Evolutionary conservation across 139 green algal genomes (phyloP), one percentile per base, ranked within the genome.

Genomic region (Zygnema circumcarinatum): DNA sequence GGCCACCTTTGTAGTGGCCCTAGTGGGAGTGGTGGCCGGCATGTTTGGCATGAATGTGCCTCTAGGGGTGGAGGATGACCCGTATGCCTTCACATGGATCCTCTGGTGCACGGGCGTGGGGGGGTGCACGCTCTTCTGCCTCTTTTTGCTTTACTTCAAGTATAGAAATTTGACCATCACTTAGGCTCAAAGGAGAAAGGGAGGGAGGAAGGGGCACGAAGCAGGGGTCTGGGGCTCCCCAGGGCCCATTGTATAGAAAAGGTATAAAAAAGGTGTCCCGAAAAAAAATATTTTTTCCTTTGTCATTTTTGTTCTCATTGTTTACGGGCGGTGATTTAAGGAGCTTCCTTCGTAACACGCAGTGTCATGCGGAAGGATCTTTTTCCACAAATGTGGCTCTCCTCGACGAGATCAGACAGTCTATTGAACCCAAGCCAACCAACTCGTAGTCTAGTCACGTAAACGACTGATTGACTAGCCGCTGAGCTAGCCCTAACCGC

Each of bases 31-130:
- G 22, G 81, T 97, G 0, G 92, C 94, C 1, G 93, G 92, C 38
- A 93, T 97, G n/a, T 98, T 98, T 87, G 96, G 96, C 1, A 98
- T 98, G 96, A 98, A 98, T 89, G 87, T 98, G 2, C 84, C 56
- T 21, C 85, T 40, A 68, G 84, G 84, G 21, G 32, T 89, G n/a
- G 84, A 89, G 42, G 22, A 88, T 22, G 41, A 76, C 35, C 78
- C 78, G 3, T 76, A 2, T 7, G 76, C 84, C 3, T 88, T 89
- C 32, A 76, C 38, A 62, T 94, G 96, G 39, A 91, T 90, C 1
- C 78, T 97, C n/a, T 92, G 93, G 0, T 88, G 97, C 16, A 90
- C 82, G 25, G 84, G 84, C 1, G 92, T 95, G 3, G 78, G 96
- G 0, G 91, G 94, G 0, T 90, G 91, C 35, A 92, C 96, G 33